Evolutionary conservation across 2,329 filamentous ascomycete genomes (phyloP).

Genomic region (Pseudogymnoascus sp.): DNA sequence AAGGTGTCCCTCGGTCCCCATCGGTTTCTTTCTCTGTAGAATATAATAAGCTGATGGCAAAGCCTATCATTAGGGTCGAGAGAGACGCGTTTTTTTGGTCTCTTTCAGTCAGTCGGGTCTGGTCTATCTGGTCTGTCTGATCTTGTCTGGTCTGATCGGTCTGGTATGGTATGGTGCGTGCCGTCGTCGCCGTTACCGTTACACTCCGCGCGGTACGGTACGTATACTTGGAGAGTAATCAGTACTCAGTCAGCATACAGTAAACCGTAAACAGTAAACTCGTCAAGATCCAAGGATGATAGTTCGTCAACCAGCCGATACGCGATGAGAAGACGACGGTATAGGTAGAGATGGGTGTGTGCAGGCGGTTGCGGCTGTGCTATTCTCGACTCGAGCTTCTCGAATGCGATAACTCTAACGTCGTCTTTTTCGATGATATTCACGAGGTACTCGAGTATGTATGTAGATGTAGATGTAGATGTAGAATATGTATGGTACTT

Average conservation of each 20-base stretch:
- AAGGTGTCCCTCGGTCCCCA: neutral
- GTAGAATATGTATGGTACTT: neutral
- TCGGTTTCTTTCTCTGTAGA: slow-evolving; percentile 1
- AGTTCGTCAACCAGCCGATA: slow-evolving; percentile 3
- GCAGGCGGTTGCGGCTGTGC: neutral
- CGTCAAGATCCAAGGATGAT: neutral
- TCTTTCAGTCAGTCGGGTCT: neutral
- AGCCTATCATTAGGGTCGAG: slow-evolving; percentile 6
- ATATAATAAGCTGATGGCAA: slow-evolving; percentile 8
- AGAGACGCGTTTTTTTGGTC: neutral
- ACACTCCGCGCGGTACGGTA: neutral
- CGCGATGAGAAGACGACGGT: neutral
- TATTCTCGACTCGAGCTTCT: neutral
- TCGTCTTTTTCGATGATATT: neutral
- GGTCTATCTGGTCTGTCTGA: neutral
- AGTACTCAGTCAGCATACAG: slow-evolving; percentile 3
- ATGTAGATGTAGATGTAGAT: neutral
- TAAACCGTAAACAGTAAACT: neutral
- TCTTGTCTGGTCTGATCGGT: neutral
- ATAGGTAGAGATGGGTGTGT: neutral
- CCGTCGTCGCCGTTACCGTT: slow-evolving; percentile 5
- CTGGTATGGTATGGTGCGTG: neutral
- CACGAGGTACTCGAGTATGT: slow-evolving; percentile 1
- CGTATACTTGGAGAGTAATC: slow-evolving; percentile 3
- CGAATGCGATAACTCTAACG: slow-evolving; percentile 1